These are phyloP conservation scores for Botrytis porri DNA, from an alignment of 2,329 filamentous ascomycete species.

Conservation along the genomic window DNA sequence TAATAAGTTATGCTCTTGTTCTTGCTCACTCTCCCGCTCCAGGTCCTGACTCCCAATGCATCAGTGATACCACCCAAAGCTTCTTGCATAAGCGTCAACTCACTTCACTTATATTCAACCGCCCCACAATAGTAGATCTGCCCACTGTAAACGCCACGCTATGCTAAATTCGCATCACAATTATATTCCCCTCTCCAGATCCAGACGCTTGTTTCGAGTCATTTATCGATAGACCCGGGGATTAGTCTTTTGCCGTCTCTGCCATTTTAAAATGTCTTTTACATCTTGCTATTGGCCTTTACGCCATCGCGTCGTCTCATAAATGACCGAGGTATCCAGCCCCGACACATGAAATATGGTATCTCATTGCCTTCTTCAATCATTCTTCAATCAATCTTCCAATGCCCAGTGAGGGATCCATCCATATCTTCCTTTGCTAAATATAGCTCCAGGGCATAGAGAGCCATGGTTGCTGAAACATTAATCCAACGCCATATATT, in stretches of 20 bases:
- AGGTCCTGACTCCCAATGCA: conserved; percentile 8
- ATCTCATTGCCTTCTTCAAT: conserved; percentile 7
- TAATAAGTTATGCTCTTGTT: conserved; percentile 1
- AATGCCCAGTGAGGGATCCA: conserved; percentile 69
- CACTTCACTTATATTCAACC: not conserved
- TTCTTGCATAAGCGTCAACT: conserved; percentile 9
- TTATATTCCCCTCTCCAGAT: not conserved
- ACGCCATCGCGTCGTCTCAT: not conserved
- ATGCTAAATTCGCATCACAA: conserved; percentile 16
- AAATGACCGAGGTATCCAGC: conserved; percentile 3
- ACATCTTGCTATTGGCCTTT: not conserved
- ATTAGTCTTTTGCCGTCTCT: not conserved
- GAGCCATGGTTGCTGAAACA: conserved; percentile 77
- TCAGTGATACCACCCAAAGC: conserved; percentile 6
- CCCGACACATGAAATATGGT: conserved; percentile 18
- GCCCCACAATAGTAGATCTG: conserved; percentile 12
- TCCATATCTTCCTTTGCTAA: conserved; percentile 81
- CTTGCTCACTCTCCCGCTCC: not conserved
- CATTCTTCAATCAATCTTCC: conserved; percentile 78
- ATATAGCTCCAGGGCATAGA: conserved; percentile 89
- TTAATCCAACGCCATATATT: conserved; percentile 95
- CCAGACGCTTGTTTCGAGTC: not conserved
- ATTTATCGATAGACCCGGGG: not conserved
- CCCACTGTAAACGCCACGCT: conserved; percentile 18
- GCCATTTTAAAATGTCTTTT: conserved; percentile 2